Conservation (phyloP, 2,329 filamentous ascomycete genomes). For the Alternaria hordeiaustralica region DNA sequence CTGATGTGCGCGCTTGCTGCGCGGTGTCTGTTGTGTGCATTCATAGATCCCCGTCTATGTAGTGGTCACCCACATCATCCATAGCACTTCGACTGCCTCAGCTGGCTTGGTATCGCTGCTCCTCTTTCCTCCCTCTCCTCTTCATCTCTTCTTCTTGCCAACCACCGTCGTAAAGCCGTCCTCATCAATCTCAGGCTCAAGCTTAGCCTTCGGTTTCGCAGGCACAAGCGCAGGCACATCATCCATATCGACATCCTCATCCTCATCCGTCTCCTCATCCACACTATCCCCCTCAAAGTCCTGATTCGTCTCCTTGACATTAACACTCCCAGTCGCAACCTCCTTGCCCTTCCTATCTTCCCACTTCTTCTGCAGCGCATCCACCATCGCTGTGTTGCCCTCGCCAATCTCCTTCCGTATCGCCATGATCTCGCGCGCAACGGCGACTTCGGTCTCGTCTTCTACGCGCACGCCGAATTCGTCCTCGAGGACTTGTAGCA, state of each 20-base stretch:
- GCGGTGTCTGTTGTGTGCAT: neutral
- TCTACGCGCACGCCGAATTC: slow-evolving; percentile 95
- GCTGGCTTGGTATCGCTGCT: neutral
- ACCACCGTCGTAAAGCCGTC: slow-evolving; percentile 54
- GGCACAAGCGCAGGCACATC: slow-evolving; percentile 47
- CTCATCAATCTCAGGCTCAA: slow-evolving; percentile 49
- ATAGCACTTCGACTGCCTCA: neutral
- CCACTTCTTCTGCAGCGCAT: slow-evolving; percentile 68
- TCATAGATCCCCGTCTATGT: neutral
- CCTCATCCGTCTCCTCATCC: slow-evolving; percentile 62
- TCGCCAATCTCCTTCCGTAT: slow-evolving; percentile 69
- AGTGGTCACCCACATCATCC: neutral
- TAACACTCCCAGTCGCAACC: slow-evolving; percentile 53
- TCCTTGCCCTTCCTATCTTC: slow-evolving; percentile 65
- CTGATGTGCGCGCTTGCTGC: neutral
- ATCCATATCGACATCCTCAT: slow-evolving; percentile 46
- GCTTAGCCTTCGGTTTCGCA: slow-evolving; percentile 41
- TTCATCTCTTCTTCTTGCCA: slow-evolving; percentile 48
- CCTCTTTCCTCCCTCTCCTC: neutral
- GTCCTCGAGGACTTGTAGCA: slow-evolving; percentile 91
- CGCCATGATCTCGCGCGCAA: slow-evolving; percentile 75
- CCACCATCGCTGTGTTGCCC: slow-evolving; percentile 70
- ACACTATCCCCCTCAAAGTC: slow-evolving; percentile 47
- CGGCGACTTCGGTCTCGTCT: slow-evolving; percentile 79
- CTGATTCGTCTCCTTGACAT: slow-evolving; percentile 66